phyloP scores from a whole-genome alignment of 352 stramenopile species.

The Pythium scleroteichum region DNA sequence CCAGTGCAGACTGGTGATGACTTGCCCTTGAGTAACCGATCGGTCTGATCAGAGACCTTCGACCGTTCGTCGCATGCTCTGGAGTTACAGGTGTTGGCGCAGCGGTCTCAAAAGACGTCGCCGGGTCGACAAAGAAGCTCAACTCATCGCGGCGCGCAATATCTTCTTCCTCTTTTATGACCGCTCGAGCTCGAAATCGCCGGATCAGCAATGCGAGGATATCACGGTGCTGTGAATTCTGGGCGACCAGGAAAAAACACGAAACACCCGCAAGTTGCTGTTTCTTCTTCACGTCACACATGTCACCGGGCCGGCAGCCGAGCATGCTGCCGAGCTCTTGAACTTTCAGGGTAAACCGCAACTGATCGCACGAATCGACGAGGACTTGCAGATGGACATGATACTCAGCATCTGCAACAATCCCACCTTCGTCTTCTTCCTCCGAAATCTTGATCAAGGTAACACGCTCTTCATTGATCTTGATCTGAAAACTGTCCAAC shows the following conservation, averaged over 20 bases:
- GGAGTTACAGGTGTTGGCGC: not conserved
- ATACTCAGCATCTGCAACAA: slow-evolving; percentile 56
- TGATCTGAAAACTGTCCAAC: slow-evolving; percentile 80
- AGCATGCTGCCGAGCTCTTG: slow-evolving; percentile 76
- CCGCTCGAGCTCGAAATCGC: slow-evolving; percentile 55
- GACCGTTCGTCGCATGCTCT: not conserved
- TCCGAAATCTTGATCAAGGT: slow-evolving; percentile 75
- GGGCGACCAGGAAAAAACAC: slow-evolving; percentile 76
- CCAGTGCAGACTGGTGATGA: slow-evolving; percentile 1
- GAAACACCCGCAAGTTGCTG: slow-evolving; percentile 50
- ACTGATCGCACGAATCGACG: slow-evolving; percentile 60
- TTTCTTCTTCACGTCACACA: slow-evolving; percentile 58
- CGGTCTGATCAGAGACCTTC: slow-evolving; percentile 12
- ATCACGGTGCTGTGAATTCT: slow-evolving; percentile 78
- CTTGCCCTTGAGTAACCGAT: not conserved
- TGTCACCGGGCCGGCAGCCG: slow-evolving; percentile 55
- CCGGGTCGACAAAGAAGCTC: slow-evolving; percentile 73
- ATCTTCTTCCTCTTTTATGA: slow-evolving; percentile 56
- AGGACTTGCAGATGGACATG: slow-evolving; percentile 68
- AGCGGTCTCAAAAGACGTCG: slow-evolving; percentile 27
- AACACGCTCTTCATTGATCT: slow-evolving; percentile 56
- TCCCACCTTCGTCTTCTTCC: slow-evolving; percentile 59
- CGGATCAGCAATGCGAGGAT: slow-evolving; percentile 74
- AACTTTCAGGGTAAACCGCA: slow-evolving; percentile 77
- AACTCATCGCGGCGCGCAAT: slow-evolving; percentile 58